These are phyloP conservation scores for Chalciporus piperatus DNA, from an alignment of 768 basidiomycete genomes.

Conservation along the genomic window DNA sequence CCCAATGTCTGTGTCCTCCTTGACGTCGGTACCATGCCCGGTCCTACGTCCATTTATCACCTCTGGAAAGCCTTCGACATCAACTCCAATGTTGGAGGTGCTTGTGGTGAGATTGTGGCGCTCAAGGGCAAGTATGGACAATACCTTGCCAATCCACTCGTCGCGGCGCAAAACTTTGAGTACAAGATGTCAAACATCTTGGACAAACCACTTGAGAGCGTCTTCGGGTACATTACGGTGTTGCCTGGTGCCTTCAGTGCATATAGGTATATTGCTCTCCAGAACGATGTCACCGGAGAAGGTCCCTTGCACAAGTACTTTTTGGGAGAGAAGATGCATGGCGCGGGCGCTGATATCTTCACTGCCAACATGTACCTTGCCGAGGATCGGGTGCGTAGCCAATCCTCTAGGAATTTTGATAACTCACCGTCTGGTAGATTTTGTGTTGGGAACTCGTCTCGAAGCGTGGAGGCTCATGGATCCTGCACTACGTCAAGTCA, in stretches of 20 bases:
- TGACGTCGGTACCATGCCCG: conserved; percentile 85
- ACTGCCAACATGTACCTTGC: conserved; percentile 97
- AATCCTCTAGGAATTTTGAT: not conserved
- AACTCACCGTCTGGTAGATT: conserved; percentile 49
- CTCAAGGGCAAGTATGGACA: conserved; percentile 81
- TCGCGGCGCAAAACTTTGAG: conserved; percentile 92
- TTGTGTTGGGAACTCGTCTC: conserved; percentile 97
- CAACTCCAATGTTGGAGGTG: conserved; percentile 87
- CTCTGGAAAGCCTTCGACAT: conserved; percentile 95
- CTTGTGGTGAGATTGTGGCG: conserved; percentile 95
- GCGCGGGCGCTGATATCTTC: conserved; percentile 85
- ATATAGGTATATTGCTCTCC: conserved; percentile 86
- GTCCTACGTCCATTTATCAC: conserved; percentile 86
- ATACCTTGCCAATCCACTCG: conserved; percentile 80
- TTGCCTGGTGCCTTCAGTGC: conserved; percentile 92
- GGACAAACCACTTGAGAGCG: conserved; percentile 85
- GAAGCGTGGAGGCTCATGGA: conserved; percentile 89
- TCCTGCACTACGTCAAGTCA: conserved; percentile 93
- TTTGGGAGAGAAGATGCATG: conserved; percentile 93
- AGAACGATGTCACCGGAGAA: conserved; percentile 79
- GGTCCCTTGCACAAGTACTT: conserved; percentile 96
- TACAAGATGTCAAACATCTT: conserved; percentile 94
- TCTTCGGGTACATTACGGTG: conserved; percentile 95
- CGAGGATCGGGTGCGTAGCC: conserved; percentile 66
- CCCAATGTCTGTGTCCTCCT: conserved; percentile 92